phyloP scores from a whole-genome alignment of 768 basidiomycete genomes.

The Suillus hirtellus region DNA sequence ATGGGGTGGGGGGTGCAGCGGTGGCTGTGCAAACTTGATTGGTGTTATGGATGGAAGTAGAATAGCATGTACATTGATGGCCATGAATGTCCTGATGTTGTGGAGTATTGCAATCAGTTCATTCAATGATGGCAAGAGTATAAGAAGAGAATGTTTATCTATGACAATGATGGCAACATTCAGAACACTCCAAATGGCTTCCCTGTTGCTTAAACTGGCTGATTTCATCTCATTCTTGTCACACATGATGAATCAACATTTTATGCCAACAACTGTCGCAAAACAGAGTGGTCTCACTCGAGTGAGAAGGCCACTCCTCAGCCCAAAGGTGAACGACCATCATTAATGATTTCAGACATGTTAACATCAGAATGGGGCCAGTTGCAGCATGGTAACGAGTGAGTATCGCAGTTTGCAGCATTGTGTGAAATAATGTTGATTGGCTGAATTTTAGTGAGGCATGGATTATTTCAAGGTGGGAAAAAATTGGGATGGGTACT shows the following conservation, averaged over 20 bases:
- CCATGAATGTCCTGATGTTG: not conserved
- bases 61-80: not conserved
- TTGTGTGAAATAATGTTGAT: not conserved
- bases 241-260: not conserved
- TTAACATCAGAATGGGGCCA: not conserved
- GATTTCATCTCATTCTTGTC: not conserved
- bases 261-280: not conserved
- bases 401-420: not conserved
- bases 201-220: not conserved
- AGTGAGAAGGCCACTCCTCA: not conserved
- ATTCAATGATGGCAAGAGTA: not conserved
- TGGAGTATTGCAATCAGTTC: not conserved
- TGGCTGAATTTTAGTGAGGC: not conserved
- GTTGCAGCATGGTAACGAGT: not conserved
- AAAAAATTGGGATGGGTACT: constrained; percentile 28
- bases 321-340: not conserved
- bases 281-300: not conserved
- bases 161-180: not conserved
- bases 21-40: not conserved
- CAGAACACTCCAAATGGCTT: not conserved
- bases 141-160: not conserved
- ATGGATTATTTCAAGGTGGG: constrained; percentile 19
- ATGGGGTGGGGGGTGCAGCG: not conserved
- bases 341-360: not conserved
- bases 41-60: not conserved